These are phyloP conservation scores for Auricularia sp. DNA, from an alignment of 768 basidiomycete species.

Conservation along the genomic window DNA sequence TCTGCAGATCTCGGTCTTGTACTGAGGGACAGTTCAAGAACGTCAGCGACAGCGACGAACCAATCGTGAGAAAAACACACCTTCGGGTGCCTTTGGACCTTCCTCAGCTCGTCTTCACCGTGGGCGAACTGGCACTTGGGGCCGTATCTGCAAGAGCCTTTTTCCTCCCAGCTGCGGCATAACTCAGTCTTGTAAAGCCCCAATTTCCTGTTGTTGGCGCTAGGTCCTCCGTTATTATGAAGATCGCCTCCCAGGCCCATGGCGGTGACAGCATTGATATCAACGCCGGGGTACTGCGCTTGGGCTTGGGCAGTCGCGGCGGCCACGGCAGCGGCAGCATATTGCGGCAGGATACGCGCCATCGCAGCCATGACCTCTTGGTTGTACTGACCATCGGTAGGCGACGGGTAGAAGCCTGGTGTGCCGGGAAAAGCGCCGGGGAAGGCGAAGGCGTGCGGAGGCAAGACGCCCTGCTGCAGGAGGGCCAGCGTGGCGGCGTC, in stretches of 20 bases:
- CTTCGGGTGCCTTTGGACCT: constrained; percentile 83
- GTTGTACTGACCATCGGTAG: background rate
- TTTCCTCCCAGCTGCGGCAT: constrained; percentile 89
- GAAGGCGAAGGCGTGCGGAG: background rate
- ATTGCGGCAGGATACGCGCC: background rate
- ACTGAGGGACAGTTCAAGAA: constrained; percentile 33
- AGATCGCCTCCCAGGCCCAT: background rate
- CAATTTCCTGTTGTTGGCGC: constrained; percentile 84
- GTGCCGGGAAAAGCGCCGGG: background rate
- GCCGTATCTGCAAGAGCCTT: constrained; percentile 77
- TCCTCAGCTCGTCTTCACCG: constrained; percentile 79
- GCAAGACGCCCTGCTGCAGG: background rate
- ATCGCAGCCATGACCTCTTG: background rate
- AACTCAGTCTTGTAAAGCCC: constrained; percentile 87
- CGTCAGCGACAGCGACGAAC: constrained; percentile 12
- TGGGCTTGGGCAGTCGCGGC: background rate
- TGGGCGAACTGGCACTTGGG: constrained; percentile 90
- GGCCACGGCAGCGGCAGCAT: background rate
- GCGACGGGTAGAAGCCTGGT: background rate
- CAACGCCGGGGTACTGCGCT: background rate
- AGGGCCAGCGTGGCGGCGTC: background rate
- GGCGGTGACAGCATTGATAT: background rate
- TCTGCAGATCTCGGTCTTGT: constrained; percentile 91
- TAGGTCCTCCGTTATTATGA: constrained; percentile 45
- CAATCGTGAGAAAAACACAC: constrained; percentile 28